Conservation (phyloP, 2,329 filamentous ascomycete species). For the Conoideocrella luteorostrata region DNA sequence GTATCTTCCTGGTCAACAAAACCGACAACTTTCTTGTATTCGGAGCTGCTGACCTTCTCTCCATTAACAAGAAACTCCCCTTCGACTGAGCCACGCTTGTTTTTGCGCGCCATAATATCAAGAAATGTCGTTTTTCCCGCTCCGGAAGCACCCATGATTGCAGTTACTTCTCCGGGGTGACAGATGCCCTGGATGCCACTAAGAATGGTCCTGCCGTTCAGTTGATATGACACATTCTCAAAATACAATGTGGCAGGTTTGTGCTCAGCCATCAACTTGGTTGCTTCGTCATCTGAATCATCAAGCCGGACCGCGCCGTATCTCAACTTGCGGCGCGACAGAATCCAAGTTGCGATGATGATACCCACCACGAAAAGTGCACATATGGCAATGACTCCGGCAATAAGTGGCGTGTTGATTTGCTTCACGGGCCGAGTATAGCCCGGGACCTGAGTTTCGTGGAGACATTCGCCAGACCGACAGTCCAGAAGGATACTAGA, state of each 20-base stretch:
- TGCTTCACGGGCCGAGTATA: slow-evolving; percentile 83
- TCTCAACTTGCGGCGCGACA: slow-evolving; percentile 66
- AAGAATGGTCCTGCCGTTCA: slow-evolving; percentile 86
- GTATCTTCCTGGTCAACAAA: slow-evolving; percentile 99
- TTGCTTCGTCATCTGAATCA: slow-evolving; percentile 81
- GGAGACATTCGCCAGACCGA: slow-evolving; percentile 83
- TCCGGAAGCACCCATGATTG: slow-evolving; percentile 97
- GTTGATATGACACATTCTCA: slow-evolving; percentile 75
- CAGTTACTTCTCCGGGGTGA: slow-evolving; percentile 90
- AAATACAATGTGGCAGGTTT: slow-evolving; percentile 86
- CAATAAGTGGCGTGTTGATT: slow-evolving; percentile 96
- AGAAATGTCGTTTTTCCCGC: slow-evolving; percentile 97
- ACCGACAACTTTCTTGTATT: slow-evolving; percentile 88
- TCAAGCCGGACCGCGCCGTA: slow-evolving; percentile 76
- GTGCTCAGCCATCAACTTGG: slow-evolving; percentile 84
- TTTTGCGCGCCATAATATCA: slow-evolving; percentile 93
- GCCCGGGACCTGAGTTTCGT: slow-evolving; percentile 86
- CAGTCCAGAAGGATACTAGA: slow-evolving; percentile 80
- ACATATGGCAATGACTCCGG: slow-evolving; percentile 80
- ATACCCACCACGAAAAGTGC: slow-evolving; percentile 84
- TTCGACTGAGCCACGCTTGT: slow-evolving; percentile 73
- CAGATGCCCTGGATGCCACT: slow-evolving; percentile 75
- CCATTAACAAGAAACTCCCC: slow-evolving; percentile 93
- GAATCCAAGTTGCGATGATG: slow-evolving; percentile 78
- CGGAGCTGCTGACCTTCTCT: slow-evolving; percentile 74